Evolutionary conservation across 1,284 basidiomycete genomes (phyloP), one percentile per base, ranked within the genome.

Genomic region (Leccinum solheimii): DNA sequence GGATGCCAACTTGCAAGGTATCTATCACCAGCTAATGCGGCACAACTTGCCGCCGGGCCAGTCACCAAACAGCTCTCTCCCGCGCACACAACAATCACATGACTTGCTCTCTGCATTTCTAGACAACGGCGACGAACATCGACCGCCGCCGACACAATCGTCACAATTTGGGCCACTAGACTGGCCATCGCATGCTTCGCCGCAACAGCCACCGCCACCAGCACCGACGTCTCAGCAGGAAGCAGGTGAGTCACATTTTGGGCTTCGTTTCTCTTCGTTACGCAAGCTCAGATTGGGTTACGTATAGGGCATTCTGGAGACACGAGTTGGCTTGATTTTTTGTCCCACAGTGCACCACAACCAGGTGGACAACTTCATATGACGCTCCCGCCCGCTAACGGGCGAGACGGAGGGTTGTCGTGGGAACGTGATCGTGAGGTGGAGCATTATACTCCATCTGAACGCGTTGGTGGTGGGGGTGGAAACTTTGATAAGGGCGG

Each of bases 1-100:
- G 59, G 72, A 73, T 49, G 19, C 72, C 9, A 74, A 76, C 48
- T n/a, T 75, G 11, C 73, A 74, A 48, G 73, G 72, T 57, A 65
- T 75, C 5, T 73, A 75, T 59, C 70, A 75, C 26, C 70, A 70
- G 16, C 21, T 74, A 36, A 72, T 76, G 70, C 71, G 71, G 60
- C 61, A 69, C 38, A 74, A 70, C 57, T 11, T 64, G 23, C 66
- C 70, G 0, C 55, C 68, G 10, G 62, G 68, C 16, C 70, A 75
- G 53, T 49, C 53, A 32, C 54, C 59, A 49, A 71, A 67, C 56
- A 48, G 58, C 26, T 56, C 71, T 14, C 59, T 43, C 50, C 36
- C 67, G 13, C 69, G 71, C 32, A 53, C 67, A 3, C 69, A 72
- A 14, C 66, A 69, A 30, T 65, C 72, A 7, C 64, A 73, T 4